Base-by-base conservation (phyloP, 2,329 filamentous ascomycete genomes). In the Samsoniella hepiali region DNA sequence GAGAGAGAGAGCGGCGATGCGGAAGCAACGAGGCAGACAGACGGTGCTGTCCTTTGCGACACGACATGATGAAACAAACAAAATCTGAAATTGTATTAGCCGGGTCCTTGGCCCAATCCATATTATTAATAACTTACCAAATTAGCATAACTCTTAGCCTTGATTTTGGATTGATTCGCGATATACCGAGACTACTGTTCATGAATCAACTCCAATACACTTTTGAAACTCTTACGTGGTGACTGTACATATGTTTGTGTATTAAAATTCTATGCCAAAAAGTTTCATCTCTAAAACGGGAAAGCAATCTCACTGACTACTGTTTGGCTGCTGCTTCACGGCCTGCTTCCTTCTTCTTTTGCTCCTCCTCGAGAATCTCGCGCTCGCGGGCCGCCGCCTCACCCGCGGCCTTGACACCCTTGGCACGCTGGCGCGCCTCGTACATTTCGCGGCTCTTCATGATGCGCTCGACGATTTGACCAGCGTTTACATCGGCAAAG, bases 381-480 rank as follows among this genome's bases (percentile, higher is more conserved):
- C 86, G 79, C 68, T 84, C 76, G 64, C 83, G 81, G 49, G 86
- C 84, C 13, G 86, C 84, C 40, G 84, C 86, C 75, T 98, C 95
- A 0, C 86, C 84, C 55, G 88, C 83, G 0, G 89, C 88, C 79
- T 99, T 99, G 68, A 92, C 85, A 11, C 93, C 90, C 80, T 99
- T 99, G 69, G 89, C 88, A 59, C 91, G 83, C 80, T 99, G 95
- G 65, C 95, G 83, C 70, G 92, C 95, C 78, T 98, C 94, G 75
- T 97, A 99, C 72, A 91, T 84, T 64, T 89, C 89, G 40, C 93
- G 84, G 71, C 91, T 93, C 75, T 88, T 90, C 81, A 98, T 82
- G 73, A 99, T 99, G 38, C 95, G 83, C 68, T 90, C 86, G 55
- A 99, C 93, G 69, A 99, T 98, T 69, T 95, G 89, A 3, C 88